A percentile compares a stretch with the other conserved stretches of the same genome.
These are phyloP conservation scores for Fusarium caatingaense DNA, from an alignment of 2,329 filamentous ascomycete genomes.

Conservation along the genomic window DNA sequence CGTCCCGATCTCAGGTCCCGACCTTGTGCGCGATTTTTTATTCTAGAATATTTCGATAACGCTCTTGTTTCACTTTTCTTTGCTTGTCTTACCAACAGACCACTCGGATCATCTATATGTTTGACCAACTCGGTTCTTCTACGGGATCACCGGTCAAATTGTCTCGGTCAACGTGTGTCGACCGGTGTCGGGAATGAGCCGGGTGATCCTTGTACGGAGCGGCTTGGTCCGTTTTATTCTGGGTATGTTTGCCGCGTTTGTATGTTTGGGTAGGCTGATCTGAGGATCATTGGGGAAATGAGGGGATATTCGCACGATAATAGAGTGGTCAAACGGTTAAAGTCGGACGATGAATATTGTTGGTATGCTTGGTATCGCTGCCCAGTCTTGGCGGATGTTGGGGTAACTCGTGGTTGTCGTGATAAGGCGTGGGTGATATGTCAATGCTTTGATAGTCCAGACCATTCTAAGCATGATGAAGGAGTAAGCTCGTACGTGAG, in stretches of 20 bases:
- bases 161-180: not conserved
- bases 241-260: not conserved
- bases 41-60: slow-evolving; percentile 22
- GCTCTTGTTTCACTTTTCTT: not conserved
- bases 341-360: not conserved
- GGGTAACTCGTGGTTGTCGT: not conserved
- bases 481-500: not conserved
- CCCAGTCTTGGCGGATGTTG: slow-evolving; percentile 2
- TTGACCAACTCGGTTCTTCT: not conserved
- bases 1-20: slow-evolving; percentile 12
- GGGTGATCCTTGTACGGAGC: not conserved
- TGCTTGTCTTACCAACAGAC: not conserved
- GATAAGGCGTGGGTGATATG: not conserved
- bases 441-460: not conserved
- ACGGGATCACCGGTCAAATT: not conserved
- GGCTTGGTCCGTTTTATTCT: not conserved
- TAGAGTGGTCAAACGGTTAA: not conserved
- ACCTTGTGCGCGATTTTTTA: slow-evolving; percentile 33
- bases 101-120: not conserved
- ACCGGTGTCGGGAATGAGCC: not conserved
- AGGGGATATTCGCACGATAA: not conserved
- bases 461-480: not conserved
- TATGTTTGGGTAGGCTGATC: not conserved
- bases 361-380: not conserved
- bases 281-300: not conserved